Evolutionary conservation across 495 filamentous ascomycete genomes (phyloP).

Genomic region (Podospora bellae-mahoneyi): DNA sequence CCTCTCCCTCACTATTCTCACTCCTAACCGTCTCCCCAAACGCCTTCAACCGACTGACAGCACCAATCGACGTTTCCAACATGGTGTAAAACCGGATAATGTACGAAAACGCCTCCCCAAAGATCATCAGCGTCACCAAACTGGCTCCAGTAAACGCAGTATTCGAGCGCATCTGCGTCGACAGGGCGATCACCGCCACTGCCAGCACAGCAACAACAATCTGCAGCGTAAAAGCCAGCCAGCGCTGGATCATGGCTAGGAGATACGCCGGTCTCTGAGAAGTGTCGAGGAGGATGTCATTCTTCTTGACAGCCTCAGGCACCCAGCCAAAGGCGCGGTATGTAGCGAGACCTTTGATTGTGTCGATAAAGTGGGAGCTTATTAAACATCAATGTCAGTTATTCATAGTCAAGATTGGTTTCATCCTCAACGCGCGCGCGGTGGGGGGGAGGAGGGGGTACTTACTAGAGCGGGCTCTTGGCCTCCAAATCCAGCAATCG

Average conservation of each 20-base stretch:
- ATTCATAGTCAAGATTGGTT: neutral
- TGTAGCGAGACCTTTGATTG: constrained; percentile 46
- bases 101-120: constrained; percentile 22
- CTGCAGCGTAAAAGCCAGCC: constrained; percentile 50
- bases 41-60: constrained; percentile 42
- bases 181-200: constrained; percentile 34
- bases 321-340: constrained; percentile 51
- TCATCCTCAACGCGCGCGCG: too few species aligned
- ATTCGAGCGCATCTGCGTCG: constrained; percentile 25
- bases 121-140: constrained; percentile 28
- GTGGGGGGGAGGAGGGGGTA: neutral
- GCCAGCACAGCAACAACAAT: constrained; percentile 45
- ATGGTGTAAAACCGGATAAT: constrained; percentile 38
- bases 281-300: constrained; percentile 51
- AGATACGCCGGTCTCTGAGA: constrained; percentile 50
- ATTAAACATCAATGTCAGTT: neutral
- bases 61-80: constrained; percentile 53
- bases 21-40: constrained; percentile 36
- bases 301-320: constrained; percentile 42
- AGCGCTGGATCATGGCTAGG: constrained; percentile 52
- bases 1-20: constrained; percentile 22
- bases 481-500: constrained; percentile 53
- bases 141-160: constrained; percentile 33
- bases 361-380: constrained; percentile 46
- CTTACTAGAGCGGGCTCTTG: constrained; percentile 28